Percentiles rank a stretch among this genome's conserved stretches.
Conservation (phyloP, 2,329 filamentous ascomycete genomes). For the Mollisia scopiformis region DNA sequence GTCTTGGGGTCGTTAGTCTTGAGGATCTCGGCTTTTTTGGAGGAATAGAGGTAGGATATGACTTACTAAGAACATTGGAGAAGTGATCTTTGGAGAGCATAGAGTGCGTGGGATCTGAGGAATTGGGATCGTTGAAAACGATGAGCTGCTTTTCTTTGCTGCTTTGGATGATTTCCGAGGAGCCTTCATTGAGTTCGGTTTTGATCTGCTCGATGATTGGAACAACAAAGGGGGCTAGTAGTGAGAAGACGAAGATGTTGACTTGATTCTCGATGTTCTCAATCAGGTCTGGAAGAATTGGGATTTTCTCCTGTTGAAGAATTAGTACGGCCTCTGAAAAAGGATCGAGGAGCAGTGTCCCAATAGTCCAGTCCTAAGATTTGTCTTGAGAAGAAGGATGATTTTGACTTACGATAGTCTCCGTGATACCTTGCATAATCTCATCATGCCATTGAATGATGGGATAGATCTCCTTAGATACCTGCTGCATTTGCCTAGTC, state of each 20-base stretch:
- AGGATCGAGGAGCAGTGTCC: too few relatives aligned
- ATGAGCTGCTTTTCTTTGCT: slow-evolving; percentile 83
- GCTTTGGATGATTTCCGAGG: slow-evolving; percentile 83
- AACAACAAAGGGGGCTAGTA: slow-evolving; percentile 85
- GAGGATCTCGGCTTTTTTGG: too few relatives aligned
- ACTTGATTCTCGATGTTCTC: slow-evolving; percentile 88
- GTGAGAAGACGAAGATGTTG: slow-evolving; percentile 87
- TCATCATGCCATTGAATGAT: slow-evolving; percentile 91
- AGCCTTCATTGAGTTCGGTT: slow-evolving; percentile 82
- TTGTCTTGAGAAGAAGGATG: too few relatives aligned
- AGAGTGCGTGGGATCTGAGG: slow-evolving; percentile 85
- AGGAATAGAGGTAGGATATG: too few relatives aligned
- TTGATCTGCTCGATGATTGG: slow-evolving; percentile 88
- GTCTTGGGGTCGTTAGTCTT: too few relatives aligned
- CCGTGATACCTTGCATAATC: slow-evolving; percentile 76
- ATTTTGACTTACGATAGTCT: too few relatives aligned
- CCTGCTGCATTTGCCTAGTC: slow-evolving; percentile 73
- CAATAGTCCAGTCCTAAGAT: too few relatives aligned
- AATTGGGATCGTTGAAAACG: slow-evolving; percentile 80
- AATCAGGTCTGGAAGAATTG: slow-evolving; percentile 80
- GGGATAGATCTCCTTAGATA: slow-evolving; percentile 82
- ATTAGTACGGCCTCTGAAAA: too few relatives aligned
- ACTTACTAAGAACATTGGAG: slow-evolving; percentile 67
- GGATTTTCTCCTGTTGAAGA: too few relatives aligned
- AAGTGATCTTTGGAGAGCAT: slow-evolving; percentile 98